Evolutionary conservation across 768 basidiomycete genomes (phyloP).

Genomic region (Pleurotus ostreatus): DNA sequence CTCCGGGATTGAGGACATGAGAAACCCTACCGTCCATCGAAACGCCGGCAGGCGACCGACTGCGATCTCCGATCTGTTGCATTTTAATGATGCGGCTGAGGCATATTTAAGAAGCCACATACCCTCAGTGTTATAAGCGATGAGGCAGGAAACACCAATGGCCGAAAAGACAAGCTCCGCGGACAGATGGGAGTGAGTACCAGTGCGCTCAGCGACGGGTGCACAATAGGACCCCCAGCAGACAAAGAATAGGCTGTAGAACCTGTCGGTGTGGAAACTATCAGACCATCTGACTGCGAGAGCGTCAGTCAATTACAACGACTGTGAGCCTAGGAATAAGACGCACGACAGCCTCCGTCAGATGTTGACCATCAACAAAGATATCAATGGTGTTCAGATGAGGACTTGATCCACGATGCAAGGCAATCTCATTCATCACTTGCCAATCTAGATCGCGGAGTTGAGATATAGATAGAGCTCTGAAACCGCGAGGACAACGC

Average conservation of each 20-base stretch:
- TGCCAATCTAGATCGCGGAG: slow-evolving; percentile 65
- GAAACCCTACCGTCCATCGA: slow-evolving; percentile 93
- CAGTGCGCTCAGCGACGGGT: slow-evolving; percentile 85
- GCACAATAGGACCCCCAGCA: slow-evolving; percentile 93
- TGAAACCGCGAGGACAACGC: slow-evolving; percentile 12
- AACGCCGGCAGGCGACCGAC: slow-evolving; percentile 82
- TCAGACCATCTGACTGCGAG: slow-evolving; percentile 82
- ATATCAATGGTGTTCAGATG: slow-evolving; percentile 93
- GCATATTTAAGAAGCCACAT: slow-evolving; percentile 21
- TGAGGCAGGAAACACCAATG: slow-evolving; percentile 84
- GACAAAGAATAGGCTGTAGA: slow-evolving; percentile 96
- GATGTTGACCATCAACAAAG: slow-evolving; percentile 89
- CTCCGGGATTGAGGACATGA: slow-evolving; percentile 76
- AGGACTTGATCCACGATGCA: slow-evolving; percentile 88
- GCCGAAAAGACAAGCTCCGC: slow-evolving; percentile 86
- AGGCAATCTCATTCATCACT: slow-evolving; percentile 94
- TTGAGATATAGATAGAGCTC: background rate
- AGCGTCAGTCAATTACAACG: slow-evolving; percentile 9
- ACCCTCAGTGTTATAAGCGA: slow-evolving; percentile 74
- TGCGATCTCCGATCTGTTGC: slow-evolving; percentile 76
- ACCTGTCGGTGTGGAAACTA: slow-evolving; percentile 93
- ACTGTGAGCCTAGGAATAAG: background rate
- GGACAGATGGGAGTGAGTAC: slow-evolving; percentile 97
- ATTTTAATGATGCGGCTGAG: slow-evolving; percentile 6
- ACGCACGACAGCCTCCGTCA: slow-evolving; percentile 92